These are phyloP conservation scores for Sporothrix dimorphospora DNA, from an alignment of 2,329 filamentous ascomycete genomes.

Conservation along the genomic window DNA sequence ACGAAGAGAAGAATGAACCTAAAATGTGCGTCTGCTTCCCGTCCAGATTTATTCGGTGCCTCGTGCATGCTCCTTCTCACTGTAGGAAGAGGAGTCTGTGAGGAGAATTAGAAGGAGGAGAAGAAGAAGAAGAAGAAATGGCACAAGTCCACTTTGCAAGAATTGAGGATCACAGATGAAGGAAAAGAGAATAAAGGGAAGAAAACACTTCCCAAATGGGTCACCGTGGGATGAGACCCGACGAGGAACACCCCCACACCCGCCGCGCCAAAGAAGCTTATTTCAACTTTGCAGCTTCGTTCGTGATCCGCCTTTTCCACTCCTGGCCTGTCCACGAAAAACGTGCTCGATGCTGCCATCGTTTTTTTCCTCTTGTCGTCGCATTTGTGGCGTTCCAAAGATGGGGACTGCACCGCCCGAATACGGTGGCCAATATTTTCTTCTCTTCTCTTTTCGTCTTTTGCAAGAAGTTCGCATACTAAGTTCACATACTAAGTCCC, in stretches of 20 bases:
- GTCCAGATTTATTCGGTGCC: no score
- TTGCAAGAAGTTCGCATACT: not conserved
- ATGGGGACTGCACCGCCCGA: not conserved
- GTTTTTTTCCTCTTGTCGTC: not conserved
- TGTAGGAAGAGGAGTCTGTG: no score
- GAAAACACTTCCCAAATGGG: not conserved
- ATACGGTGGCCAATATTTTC: not conserved
- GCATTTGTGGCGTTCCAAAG: not conserved
- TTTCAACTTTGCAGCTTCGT: not conserved
- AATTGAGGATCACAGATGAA: no score
- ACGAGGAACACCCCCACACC: not conserved
- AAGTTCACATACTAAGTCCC: not conserved
- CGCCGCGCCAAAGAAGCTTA: not conserved
- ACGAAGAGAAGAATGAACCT: not conserved
- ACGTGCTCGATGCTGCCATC: slow-evolving; percentile 6
- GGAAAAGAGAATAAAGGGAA: no score
- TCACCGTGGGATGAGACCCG: no score
- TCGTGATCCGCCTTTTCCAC: not conserved
- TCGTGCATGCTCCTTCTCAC: no score
- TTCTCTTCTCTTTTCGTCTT: not conserved
- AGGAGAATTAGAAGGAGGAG: not conserved
- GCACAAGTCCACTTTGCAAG: no score
- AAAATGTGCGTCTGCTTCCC: not conserved
- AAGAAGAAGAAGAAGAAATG: not conserved
- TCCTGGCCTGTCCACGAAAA: not conserved